These are phyloP conservation scores for Monilinia laxa DNA, from an alignment of 2,329 filamentous ascomycete species.

Conservation along the genomic window DNA sequence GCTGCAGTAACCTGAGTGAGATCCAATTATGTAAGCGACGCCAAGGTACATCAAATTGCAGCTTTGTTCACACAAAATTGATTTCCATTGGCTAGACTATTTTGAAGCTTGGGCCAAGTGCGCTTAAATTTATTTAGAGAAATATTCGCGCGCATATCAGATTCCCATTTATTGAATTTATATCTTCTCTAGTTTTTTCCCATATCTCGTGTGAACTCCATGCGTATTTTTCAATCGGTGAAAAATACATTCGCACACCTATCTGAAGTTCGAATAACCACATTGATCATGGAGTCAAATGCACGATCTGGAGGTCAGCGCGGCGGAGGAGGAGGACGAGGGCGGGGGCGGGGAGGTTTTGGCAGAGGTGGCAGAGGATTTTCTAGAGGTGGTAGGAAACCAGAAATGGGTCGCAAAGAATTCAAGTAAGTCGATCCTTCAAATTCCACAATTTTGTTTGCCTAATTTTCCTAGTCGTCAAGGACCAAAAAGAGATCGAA, in stretches of 20 bases:
- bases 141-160: slow-evolving; percentile 5
- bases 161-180: not conserved
- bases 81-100: not conserved
- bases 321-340: slow-evolving; percentile 31
- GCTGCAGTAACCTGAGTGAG: not conserved
- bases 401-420: slow-evolving; percentile 65
- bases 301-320: slow-evolving; percentile 25
- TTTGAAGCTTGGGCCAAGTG: not conserved
- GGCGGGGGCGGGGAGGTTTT: slow-evolving; percentile 28
- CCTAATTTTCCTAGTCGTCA: slow-evolving; percentile 54
- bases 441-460: slow-evolving; percentile 26
- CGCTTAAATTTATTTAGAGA: slow-evolving; percentile 2
- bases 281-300: slow-evolving; percentile 26
- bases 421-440: slow-evolving; percentile 56
- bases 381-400: slow-evolving; percentile 55
- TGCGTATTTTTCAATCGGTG: slow-evolving; percentile 10
- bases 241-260: not conserved
- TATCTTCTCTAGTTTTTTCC: not conserved
- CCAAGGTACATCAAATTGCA: not conserved
- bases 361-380: slow-evolving; percentile 44
- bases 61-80: not conserved
- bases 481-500: slow-evolving; percentile 53
- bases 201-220: not conserved
- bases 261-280: slow-evolving; percentile 17
- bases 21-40: slow-evolving; percentile 1